phyloP scores from a whole-genome alignment of 139 green algal genomes.

The Mychonastes homosphaera region DNA sequence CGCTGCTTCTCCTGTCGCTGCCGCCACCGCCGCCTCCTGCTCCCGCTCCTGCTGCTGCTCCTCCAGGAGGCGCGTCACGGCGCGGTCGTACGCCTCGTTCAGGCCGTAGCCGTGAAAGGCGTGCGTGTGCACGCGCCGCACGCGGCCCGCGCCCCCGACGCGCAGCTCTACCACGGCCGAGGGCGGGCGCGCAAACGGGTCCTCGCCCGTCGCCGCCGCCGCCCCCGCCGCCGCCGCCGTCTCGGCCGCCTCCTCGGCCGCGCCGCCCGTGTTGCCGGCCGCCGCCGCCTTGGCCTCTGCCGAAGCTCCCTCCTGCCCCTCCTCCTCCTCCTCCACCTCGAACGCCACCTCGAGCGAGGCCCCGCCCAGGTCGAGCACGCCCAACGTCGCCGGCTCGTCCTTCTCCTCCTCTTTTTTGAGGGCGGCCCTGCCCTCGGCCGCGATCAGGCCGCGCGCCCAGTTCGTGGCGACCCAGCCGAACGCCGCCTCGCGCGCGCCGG shows the following conservation, averaged over 20 bases:
- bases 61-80: slow-evolving; percentile 41
- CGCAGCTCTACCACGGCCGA: not conserved
- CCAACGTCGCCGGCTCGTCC: slow-evolving; percentile 29
- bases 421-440: too few relatives aligned
- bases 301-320: not conserved
- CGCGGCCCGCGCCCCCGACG: not conserved
- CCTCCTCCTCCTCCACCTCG: not conserved
- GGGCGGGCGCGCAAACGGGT: not conserved
- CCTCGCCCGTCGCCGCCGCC: not conserved
- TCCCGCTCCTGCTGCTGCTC: not conserved
- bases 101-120: slow-evolving; percentile 46
- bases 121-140: slow-evolving; percentile 18
- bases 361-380: slow-evolving; percentile 62
- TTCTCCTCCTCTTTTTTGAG: not conserved
- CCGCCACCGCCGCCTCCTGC: not conserved
- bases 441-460: too few relatives aligned
- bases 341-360: slow-evolving; percentile 58
- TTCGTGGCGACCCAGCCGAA: slow-evolving; percentile 80
- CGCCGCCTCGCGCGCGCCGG: slow-evolving; percentile 71
- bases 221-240: not conserved
- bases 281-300: too few relatives aligned
- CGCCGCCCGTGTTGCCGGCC: too few relatives aligned
- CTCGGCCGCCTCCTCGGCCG: not conserved
- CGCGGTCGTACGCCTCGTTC: slow-evolving; percentile 67
- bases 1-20: not conserved